phyloP scores from a whole-genome alignment of 495 filamentous ascomycete genomes.

The Letharia columbiana region DNA sequence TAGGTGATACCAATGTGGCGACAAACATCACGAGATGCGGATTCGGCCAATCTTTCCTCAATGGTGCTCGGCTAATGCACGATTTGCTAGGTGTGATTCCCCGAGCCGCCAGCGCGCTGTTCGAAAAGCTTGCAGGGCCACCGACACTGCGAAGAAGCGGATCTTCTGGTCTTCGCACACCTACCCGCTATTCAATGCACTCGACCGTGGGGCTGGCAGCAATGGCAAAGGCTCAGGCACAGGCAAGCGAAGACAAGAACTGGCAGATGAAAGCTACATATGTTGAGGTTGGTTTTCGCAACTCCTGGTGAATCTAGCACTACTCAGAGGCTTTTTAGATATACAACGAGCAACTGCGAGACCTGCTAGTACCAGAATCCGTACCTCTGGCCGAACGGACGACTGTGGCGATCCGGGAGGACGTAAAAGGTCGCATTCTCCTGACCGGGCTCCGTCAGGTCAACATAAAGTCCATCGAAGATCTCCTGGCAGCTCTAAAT shows the following conservation, averaged over 20 bases:
- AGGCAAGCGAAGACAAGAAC: slow-evolving; percentile 51
- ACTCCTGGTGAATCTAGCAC: not conserved
- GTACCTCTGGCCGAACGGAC: slow-evolving; percentile 59
- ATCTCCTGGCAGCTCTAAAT: slow-evolving; percentile 79
- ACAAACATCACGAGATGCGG: not conserved
- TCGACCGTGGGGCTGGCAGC: slow-evolving; percentile 41
- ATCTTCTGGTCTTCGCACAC: slow-evolving; percentile 72
- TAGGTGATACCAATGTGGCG: slow-evolving; percentile 36
- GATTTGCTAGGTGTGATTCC: slow-evolving; percentile 71
- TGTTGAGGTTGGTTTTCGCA: slow-evolving; percentile 57
- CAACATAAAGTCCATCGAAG: slow-evolving; percentile 83
- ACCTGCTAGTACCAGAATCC: slow-evolving; percentile 77
- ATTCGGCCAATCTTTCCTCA: slow-evolving; percentile 1
- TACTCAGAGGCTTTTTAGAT: slow-evolving; percentile 46
- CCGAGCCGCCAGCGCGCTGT: slow-evolving; percentile 76
- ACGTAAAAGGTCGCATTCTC: slow-evolving; percentile 83
- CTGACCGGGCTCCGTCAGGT: slow-evolving; percentile 84
- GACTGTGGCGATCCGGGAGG: slow-evolving; percentile 79
- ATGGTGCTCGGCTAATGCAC: slow-evolving; percentile 10
- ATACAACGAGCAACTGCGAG: slow-evolving; percentile 92
- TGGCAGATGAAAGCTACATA: slow-evolving; percentile 96
- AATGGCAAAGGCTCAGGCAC: slow-evolving; percentile 37
- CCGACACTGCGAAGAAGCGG: slow-evolving; percentile 50
- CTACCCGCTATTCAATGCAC: slow-evolving; percentile 67
- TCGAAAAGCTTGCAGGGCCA: slow-evolving; percentile 68